Evolutionary conservation across 352 stramenopile species (phyloP).

Genomic region (Globisporangium parvum): DNA sequence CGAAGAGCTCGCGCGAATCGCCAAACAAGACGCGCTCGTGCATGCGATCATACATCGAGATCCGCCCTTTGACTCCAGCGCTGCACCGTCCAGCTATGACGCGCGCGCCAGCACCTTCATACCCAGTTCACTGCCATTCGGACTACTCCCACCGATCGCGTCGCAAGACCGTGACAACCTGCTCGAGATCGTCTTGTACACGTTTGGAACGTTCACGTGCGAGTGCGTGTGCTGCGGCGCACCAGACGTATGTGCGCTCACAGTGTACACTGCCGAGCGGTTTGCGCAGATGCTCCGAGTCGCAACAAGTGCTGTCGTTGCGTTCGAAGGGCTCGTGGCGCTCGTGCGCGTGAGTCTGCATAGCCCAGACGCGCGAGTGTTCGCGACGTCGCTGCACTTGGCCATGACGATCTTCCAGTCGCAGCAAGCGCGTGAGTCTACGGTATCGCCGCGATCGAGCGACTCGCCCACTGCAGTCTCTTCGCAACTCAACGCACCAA

Average conservation of each 20-base stretch:
- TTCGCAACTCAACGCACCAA: no score
- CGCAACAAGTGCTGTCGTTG: slow-evolving; percentile 12
- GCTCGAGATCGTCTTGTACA: slow-evolving; percentile 27
- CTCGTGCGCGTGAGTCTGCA: slow-evolving; percentile 26
- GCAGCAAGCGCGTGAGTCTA: no score
- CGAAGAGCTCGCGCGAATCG: not conserved
- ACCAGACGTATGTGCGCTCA: slow-evolving; percentile 19
- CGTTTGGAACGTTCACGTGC: slow-evolving; percentile 48
- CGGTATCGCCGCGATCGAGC: not conserved
- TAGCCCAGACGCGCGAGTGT: slow-evolving; percentile 20
- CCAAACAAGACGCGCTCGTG: not conserved
- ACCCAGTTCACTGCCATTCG: not conserved
- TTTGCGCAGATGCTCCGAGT: slow-evolving; percentile 19
- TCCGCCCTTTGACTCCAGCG: no score
- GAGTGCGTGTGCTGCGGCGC: slow-evolving; percentile 28
- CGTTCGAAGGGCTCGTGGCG: slow-evolving; percentile 40
- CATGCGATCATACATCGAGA: not conserved
- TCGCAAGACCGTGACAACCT: slow-evolving; percentile 14
- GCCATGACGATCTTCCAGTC: slow-evolving; percentile 32
- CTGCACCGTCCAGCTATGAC: not conserved
- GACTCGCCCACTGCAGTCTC: not conserved
- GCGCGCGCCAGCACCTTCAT: not conserved
- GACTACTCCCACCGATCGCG: slow-evolving; percentile 5
- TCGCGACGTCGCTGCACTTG: slow-evolving; percentile 34
- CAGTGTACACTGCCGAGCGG: slow-evolving; percentile 28